Conservation (phyloP, 1,284 basidiomycete genomes). For the Leccinum angustisporum region DNA sequence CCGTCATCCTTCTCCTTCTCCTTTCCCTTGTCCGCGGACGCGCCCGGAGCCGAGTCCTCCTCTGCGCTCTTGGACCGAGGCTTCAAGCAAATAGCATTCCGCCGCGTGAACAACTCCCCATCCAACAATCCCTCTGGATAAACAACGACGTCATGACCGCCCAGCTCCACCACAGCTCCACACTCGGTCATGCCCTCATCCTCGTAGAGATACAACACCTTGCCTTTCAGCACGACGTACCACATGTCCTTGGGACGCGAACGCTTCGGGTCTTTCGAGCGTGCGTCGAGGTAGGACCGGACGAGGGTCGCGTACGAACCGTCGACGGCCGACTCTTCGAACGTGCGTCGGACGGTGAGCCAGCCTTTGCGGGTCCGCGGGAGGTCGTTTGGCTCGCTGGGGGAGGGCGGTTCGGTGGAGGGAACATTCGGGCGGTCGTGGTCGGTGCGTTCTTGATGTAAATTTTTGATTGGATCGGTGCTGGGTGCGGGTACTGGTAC, state of each 20-base stretch:
- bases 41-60: conserved; percentile 44
- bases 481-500: conserved; percentile 67
- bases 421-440: conserved; percentile 31
- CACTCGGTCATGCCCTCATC: conserved; percentile 86
- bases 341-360: conserved; percentile 83
- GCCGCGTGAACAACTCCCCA: conserved; percentile 85
- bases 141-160: conserved; percentile 70
- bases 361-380: conserved; percentile 76
- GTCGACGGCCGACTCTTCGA: conserved; percentile 62
- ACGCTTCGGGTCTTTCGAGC: conserved; percentile 75
- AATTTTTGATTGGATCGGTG: conserved; percentile 34
- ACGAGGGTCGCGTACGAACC: conserved; percentile 70
- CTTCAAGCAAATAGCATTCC: conserved; percentile 81
- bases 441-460: conserved; percentile 29
- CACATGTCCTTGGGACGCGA: conserved; percentile 85
- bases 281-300: conserved; percentile 69
- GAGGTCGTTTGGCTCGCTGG: conserved; percentile 47
- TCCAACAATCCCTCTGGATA: conserved; percentile 74
- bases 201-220: conserved; percentile 88
- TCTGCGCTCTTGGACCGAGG: conserved; percentile 42
- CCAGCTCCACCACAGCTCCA: conserved; percentile 80
- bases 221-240: conserved; percentile 86
- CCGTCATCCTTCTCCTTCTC: conserved; percentile 28
- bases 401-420: conserved; percentile 24
- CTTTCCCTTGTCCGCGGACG: conserved; percentile 32